phyloP scores from a whole-genome alignment of 345 rosid genomes.

The Firmiana major region DNA sequence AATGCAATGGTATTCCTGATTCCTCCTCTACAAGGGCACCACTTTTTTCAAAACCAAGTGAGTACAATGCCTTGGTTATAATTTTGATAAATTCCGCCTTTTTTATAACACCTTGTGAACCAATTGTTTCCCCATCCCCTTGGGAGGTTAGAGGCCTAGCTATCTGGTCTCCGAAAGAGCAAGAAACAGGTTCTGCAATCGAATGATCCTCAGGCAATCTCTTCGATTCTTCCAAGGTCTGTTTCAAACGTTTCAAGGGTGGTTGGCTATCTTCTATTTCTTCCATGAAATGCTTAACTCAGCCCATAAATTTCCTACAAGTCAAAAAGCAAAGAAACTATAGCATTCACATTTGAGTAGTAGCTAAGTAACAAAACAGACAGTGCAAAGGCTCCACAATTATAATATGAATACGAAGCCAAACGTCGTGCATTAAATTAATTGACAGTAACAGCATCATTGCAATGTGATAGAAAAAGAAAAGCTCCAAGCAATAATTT shows the following conservation, averaged over 20 bases:
- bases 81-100: slow-evolving; percentile 55
- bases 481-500: background rate
- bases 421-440: background rate
- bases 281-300: slow-evolving; percentile 66
- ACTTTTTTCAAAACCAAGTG: slow-evolving; percentile 62
- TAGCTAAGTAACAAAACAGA: background rate
- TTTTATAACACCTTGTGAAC: slow-evolving; percentile 58
- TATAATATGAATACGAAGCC: background rate
- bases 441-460: background rate
- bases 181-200: slow-evolving; percentile 30
- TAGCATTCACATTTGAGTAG: background rate
- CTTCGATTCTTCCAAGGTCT: slow-evolving; percentile 37
- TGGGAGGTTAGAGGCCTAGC: slow-evolving; percentile 67
- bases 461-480: background rate
- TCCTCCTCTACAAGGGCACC: slow-evolving; percentile 70
- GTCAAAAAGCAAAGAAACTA: background rate
- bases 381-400: background rate
- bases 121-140: slow-evolving; percentile 50
- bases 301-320: slow-evolving; percentile 48
- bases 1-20: slow-evolving; percentile 55
- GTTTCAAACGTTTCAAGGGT: slow-evolving; percentile 57
- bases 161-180: slow-evolving; percentile 60
- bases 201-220: slow-evolving; percentile 36
- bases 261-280: slow-evolving; percentile 67
- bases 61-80: slow-evolving; percentile 59